Evolutionary conservation across 192 early-diverging fungal species (phyloP).

Genomic region (Coemansia sp.): DNA sequence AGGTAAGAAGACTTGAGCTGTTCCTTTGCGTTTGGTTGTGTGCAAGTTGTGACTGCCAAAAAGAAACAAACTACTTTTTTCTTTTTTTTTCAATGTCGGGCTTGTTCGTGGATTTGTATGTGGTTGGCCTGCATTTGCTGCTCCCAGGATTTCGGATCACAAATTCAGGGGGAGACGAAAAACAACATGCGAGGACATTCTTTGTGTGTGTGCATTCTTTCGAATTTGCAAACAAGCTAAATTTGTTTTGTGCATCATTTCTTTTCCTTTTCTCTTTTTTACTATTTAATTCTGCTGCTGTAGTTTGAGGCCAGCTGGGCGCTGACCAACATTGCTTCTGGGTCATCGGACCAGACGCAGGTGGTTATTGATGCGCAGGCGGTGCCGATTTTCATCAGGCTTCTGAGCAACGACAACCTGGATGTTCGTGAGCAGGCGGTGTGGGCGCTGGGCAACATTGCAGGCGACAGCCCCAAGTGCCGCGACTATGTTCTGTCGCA

Average conservation of each 20-base stretch:
- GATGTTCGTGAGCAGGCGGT: constrained; percentile 99
- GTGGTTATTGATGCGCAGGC: constrained; percentile 92
- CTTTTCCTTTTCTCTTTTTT: constrained; percentile 4
- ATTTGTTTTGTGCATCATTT: not conserved
- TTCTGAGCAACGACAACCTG: constrained; percentile 75
- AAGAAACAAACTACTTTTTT: not conserved
- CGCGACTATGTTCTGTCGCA: constrained; percentile 84
- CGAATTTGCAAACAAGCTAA: not conserved
- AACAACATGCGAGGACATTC: not conserved
- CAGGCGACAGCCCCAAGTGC: constrained; percentile 90
- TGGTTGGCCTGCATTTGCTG: too few relatives aligned
- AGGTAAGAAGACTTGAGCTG: constrained; percentile 49
- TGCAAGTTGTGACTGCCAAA: constrained; percentile 7
- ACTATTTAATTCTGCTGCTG: constrained; percentile 17
- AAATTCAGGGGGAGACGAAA: too few relatives aligned
- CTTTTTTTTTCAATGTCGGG: too few relatives aligned
- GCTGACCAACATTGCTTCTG: constrained; percentile 98
- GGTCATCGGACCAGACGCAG: constrained; percentile 90
- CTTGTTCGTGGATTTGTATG: not conserved
- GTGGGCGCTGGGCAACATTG: constrained; percentile 99
- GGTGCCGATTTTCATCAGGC: constrained; percentile 88
- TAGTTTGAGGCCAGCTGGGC: constrained; percentile 99
- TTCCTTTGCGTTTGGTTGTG: not conserved
- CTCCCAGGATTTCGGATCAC: too few relatives aligned
- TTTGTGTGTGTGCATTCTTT: constrained; percentile 3